Percentiles rank a stretch among this genome's conserved stretches.
phyloP scores from a whole-genome alignment of 164 flowering plant species.

The Stephania cephalantha region DNA sequence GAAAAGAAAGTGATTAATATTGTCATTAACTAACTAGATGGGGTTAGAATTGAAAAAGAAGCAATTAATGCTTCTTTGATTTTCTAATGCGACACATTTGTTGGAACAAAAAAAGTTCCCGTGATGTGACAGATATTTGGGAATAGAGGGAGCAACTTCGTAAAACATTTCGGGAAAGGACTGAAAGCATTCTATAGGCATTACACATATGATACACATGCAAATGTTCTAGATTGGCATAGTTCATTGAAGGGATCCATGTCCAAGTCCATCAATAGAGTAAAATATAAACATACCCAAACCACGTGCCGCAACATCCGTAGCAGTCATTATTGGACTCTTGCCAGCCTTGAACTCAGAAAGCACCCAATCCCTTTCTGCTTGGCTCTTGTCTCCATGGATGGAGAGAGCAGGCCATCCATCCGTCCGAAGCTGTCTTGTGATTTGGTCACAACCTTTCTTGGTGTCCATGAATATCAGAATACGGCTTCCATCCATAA shows the following conservation, averaged over 20 bases:
- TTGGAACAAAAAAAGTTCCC: too few species aligned
- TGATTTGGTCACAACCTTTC: constrained; percentile 93
- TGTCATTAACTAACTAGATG: too few species aligned
- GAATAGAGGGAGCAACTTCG: neutral
- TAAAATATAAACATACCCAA: constrained; percentile 45
- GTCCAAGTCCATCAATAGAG: neutral
- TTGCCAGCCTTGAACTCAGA: constrained; percentile 96
- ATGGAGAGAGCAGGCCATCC: constrained; percentile 99
- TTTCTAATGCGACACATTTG: too few species aligned
- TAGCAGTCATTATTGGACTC: constrained; percentile 98
- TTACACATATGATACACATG: neutral
- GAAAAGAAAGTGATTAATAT: too few species aligned
- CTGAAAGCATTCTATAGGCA: too few species aligned
- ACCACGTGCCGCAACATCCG: constrained; percentile 99
- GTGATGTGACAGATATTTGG: too few species aligned
- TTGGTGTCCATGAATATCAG: constrained; percentile 97
- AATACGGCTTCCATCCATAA: constrained; percentile 98
- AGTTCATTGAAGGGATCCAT: neutral
- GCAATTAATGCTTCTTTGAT: too few species aligned
- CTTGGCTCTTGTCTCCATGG: constrained; percentile 98
- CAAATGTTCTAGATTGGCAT: neutral
- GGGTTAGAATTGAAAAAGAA: too few species aligned
- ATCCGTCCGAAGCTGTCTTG: constrained; percentile 97
- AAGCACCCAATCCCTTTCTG: constrained; percentile 99
- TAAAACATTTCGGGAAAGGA: neutral